These are phyloP conservation scores for Eucalyptus camaldulensis DNA, from an alignment of 345 rosid genomes.

Conservation along the genomic window DNA sequence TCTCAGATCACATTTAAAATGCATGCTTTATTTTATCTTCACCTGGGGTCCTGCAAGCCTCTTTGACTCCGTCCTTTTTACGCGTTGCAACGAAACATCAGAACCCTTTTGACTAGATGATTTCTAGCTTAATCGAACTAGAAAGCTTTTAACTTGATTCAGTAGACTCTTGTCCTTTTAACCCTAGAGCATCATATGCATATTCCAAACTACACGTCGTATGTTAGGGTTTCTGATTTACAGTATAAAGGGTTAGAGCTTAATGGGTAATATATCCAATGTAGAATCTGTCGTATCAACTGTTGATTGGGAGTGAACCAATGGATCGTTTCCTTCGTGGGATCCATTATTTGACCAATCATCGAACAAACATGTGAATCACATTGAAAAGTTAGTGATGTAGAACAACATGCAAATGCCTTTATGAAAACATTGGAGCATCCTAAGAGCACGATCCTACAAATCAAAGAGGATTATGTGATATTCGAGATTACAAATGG, in stretches of 20 bases:
- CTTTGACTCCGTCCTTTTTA: not conserved
- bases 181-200: not conserved
- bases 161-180: not conserved
- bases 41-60: not conserved
- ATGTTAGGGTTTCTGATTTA: not conserved
- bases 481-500: no score
- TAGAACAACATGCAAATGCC: no score
- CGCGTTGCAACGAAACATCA: not conserved
- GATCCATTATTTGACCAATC: not conserved
- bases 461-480: no score
- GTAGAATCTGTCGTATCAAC: not conserved
- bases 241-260: not conserved
- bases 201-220: not conserved
- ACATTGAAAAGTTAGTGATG: not conserved
- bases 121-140: not conserved
- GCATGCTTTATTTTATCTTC: not conserved
- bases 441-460: rapidly evolving
- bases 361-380: not conserved
- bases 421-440: no score
- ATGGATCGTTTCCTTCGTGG: not conserved
- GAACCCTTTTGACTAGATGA: not conserved
- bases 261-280: not conserved
- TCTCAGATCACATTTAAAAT: not conserved
- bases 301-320: not conserved
- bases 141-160: not conserved